Conservation (phyloP, 495 filamentous ascomycete genomes). For the Chaetomium cochliodes region DNA sequence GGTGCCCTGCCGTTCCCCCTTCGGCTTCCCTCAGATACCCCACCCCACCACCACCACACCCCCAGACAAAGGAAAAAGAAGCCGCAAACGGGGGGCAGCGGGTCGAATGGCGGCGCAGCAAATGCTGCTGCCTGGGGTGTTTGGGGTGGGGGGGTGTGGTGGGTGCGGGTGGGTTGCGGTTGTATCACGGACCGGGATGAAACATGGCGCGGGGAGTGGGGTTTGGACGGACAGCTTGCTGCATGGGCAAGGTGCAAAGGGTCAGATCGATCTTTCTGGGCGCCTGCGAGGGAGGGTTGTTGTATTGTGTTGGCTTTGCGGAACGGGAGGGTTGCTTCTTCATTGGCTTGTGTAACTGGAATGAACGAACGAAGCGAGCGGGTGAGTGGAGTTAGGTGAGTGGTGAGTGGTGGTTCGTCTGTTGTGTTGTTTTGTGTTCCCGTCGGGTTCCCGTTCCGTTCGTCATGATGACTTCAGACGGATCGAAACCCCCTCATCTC, state of each 20-base stretch:
- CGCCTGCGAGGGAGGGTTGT: no score
- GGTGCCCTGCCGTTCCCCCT: no score
- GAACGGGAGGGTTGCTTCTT: neutral
- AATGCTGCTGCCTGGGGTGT: slow-evolving; percentile 35
- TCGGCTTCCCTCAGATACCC: no score
- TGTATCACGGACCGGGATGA: neutral
- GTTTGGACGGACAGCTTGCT: neutral
- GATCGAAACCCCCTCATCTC: no score
- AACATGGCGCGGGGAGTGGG: slow-evolving; percentile 9
- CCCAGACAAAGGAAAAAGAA: neutral
- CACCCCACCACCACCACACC: no score
- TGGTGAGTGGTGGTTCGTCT: no score
- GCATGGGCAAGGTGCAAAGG: no score
- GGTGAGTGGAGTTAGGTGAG: neutral
- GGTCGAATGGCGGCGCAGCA: slow-evolving; percentile 27
- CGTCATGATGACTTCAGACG: no score
- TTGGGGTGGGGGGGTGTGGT: no score
- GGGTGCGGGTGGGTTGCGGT: slow-evolving; percentile 10
- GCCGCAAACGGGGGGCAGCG: neutral
- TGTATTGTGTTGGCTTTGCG: neutral
- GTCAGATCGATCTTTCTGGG: neutral
- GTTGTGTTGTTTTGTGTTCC: no score
- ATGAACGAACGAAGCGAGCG: neutral
- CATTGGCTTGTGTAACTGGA: neutral
- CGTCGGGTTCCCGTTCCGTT: no score